Evolutionary conservation across 306 rosid genomes (phyloP), one percentile per base, ranked within the genome.

Genomic region (Hippophae rhamnoides): DNA sequence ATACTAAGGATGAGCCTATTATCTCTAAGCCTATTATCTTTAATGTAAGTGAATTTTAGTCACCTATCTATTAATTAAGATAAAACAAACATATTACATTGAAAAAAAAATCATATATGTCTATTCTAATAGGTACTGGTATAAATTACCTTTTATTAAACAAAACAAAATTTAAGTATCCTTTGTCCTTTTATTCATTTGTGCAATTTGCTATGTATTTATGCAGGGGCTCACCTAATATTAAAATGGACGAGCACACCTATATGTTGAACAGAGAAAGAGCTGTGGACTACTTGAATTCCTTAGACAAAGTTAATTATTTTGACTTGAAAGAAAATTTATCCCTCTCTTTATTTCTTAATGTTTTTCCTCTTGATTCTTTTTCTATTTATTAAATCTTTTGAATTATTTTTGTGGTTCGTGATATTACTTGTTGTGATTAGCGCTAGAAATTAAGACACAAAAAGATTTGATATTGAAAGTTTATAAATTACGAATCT

Each of bases 241-340:
- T 89, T 48, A 95, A 89, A 72, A 89, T 89, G 97, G 95, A 89
- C 51, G 89, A 78, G 78, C 79, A 89, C 3, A 76, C 82, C 9
- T 89, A 84, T 73, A 38, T 86, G 84, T 77, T 82, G 48, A 89
- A 89, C 65, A 84, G 95, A 58, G 97, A 89, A 63, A 82, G 97
- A 68, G 97, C 97, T 1, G 95, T 86, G 1, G 97, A 89, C 64
- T 89, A 89, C 82, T 76, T 89, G 81, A 86, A 89, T 65, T 86
- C 97, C 13, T 66, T 89, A 62, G 95, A 89, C 61, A 89, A 86
- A 87, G 97, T 88, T 18, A 10, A 54, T 2, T 46, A 40, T 18
- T 55, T 52, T 0, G 0, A 12, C 53, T 23, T 31, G 7, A 18
- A 27, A 6, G 27, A 31, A 2, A 31, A 53, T 46, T 1, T 54